A percentile compares a stretch with the other conserved stretches of the same genome.
Conservation (phyloP, 352 stramenopile species). For the Globisporangium splendens region DNA sequence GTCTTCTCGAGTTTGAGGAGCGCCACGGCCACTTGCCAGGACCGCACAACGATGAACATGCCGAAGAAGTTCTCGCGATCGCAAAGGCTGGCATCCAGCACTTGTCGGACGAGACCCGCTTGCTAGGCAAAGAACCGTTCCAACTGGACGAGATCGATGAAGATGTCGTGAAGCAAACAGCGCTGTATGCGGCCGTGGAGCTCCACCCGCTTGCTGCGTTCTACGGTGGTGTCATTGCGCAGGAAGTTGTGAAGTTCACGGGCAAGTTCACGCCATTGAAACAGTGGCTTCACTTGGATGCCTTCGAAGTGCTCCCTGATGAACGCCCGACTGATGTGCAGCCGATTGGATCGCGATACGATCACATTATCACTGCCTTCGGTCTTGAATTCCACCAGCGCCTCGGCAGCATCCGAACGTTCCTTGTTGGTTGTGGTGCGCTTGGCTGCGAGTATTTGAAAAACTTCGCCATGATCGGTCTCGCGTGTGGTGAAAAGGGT, state of each 20-base stretch:
- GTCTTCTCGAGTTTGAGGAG: constrained; percentile 75
- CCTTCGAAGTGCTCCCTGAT: constrained; percentile 74
- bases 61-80: constrained; percentile 63
- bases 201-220: constrained; percentile 81
- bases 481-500: constrained; percentile 73
- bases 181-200: constrained; percentile 58
- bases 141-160: constrained; percentile 72
- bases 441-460: constrained; percentile 85
- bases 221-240: constrained; percentile 75
- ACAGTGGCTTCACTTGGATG: constrained; percentile 84
- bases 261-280: constrained; percentile 84
- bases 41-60: constrained; percentile 62
- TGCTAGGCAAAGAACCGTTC: constrained; percentile 46
- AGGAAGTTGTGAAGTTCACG: constrained; percentile 88
- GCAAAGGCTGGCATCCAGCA: constrained; percentile 66
- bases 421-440: constrained; percentile 78
- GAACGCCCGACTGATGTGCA: constrained; percentile 46
- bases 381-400: constrained; percentile 68
- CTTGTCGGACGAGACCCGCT: constrained; percentile 51
- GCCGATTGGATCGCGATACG: constrained; percentile 68
- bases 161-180: constrained; percentile 50
- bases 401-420: constrained; percentile 68
- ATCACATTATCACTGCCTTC: constrained; percentile 74
- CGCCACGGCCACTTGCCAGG: constrained; percentile 57
- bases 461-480: constrained; percentile 83